A percentile compares a stretch with the other conserved stretches of the same genome.
Evolutionary conservation across 192 early-diverging fungal species (phyloP).

Genomic region (Rhizoclosmatium sp.): DNA sequence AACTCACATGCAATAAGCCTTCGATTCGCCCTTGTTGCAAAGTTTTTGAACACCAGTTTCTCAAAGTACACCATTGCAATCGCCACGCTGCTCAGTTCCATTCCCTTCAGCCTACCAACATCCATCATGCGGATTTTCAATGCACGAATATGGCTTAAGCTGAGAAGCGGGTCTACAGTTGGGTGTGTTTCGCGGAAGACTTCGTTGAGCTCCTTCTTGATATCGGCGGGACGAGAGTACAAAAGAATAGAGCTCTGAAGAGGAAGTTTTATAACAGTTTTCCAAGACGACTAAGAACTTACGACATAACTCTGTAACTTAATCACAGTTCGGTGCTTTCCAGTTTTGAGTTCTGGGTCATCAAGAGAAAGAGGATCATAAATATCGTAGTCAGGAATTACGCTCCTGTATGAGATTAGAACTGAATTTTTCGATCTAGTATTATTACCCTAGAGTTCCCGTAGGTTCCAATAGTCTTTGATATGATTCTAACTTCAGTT

Average conservation of each 20-base stretch:
- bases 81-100: slow-evolving; percentile 91
- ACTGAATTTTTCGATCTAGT: neutral
- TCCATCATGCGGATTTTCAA: slow-evolving; percentile 74
- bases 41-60: slow-evolving; percentile 81
- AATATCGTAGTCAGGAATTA: slow-evolving; percentile 36
- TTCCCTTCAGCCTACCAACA: slow-evolving; percentile 67
- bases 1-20: slow-evolving; percentile 66
- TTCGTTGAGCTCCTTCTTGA: slow-evolving; percentile 89
- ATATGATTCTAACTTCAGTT: slow-evolving; percentile 45
- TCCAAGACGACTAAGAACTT: slow-evolving; percentile 7
- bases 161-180: slow-evolving; percentile 79
- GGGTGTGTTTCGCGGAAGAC: slow-evolving; percentile 83
- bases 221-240: slow-evolving; percentile 79
- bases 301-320: slow-evolving; percentile 85
- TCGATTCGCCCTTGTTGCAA: slow-evolving; percentile 76
- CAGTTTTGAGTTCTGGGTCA: slow-evolving; percentile 83
- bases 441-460: slow-evolving; percentile 17
- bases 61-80: slow-evolving; percentile 94
- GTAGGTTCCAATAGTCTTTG: slow-evolving; percentile 25
- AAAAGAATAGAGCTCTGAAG: slow-evolving; percentile 81
- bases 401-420: slow-evolving; percentile 25
- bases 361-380: slow-evolving; percentile 91
- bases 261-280: neutral
- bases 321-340: slow-evolving; percentile 78
- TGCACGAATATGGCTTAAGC: slow-evolving; percentile 86